Base-by-base conservation (phyloP, 192 early-diverging fungal genomes). In the Coemansia sp. region DNA sequence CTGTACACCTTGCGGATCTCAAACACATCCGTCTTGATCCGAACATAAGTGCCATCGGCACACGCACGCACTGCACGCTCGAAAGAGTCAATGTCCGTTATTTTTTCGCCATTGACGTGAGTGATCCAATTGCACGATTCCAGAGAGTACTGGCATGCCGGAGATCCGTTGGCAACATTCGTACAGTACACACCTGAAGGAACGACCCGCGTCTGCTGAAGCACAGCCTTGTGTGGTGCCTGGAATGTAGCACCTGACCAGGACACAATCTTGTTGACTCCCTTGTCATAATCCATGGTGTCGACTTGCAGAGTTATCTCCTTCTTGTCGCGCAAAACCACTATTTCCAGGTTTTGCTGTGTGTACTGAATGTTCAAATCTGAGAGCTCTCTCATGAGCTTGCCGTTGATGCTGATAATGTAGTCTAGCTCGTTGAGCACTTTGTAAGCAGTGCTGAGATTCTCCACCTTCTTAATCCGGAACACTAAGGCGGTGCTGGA, bases 201-300 rank as follows among this genome's bases (percentile, higher is more conserved):
- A 3, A 86, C 81, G 37, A 83, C 81, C n/a, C 83, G 74, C 5
- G 89, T 84, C 68, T 90, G 89, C 72, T 87, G 87, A 45, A 87
- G 68, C 18, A 90, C 82, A 7, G 90, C 86, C 63, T 86, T 87
- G 72, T 90, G 86, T 30, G 91, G 88, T 35, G 77, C 84, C 66
- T 93, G 90, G 53, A 94, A 84, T 21, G 89, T 65, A 0, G 90
- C 93, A 13, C 95, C 95, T 28, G 90, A 88, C 95, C 95, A 97
- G 18, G 87, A 79, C 34, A 97, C 74, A 0, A 94, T 82, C 33
- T 89, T 85, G 8, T 81, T 82, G 4, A 87, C 91, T 25, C 84
- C 87, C 46, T 81, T 79, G 7, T 84, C 82, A 34, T 79, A 65
- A 58, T 82, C 71, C 7, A 83, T 84, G 1, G 91, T 92, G 18